These are phyloP conservation scores for Rhizophagus sp. DNA, from an alignment of 192 early-diverging fungal species.

Conservation along the genomic window DNA sequence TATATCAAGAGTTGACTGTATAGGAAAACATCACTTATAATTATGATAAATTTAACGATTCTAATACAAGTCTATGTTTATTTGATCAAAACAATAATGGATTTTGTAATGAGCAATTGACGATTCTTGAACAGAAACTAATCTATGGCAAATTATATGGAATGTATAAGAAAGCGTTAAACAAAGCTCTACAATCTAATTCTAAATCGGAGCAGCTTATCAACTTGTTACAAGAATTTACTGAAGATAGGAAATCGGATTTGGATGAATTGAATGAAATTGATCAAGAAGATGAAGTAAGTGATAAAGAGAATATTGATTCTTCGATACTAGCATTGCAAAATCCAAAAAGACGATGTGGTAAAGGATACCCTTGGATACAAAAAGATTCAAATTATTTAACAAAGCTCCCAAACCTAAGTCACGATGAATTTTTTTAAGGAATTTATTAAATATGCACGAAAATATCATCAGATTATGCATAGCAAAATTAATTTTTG, in stretches of 20 bases:
- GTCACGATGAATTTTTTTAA: too few species aligned
- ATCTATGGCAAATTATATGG: background rate
- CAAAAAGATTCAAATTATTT: too few species aligned
- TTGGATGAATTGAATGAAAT: too few species aligned
- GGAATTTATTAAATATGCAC: background rate
- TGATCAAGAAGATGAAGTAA: too few species aligned
- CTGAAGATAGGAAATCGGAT: too few species aligned
- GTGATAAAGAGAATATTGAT: too few species aligned
- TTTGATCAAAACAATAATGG: background rate
- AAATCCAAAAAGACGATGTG: too few species aligned
- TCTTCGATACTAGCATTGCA: too few species aligned
- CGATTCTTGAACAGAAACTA: conserved; percentile 4
- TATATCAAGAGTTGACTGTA: too few species aligned
- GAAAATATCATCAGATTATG: background rate
- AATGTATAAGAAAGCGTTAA: background rate
- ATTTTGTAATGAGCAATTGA: background rate
- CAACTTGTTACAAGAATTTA: too few species aligned
- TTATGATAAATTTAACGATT: background rate
- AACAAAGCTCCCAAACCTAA: too few species aligned
- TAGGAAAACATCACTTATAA: background rate
- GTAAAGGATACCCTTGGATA: too few species aligned
- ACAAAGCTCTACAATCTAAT: background rate
- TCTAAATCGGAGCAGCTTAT: background rate
- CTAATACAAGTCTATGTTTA: background rate
- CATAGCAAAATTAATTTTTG: background rate